Evolutionary conservation across 1,284 basidiomycete species (phyloP).

Genomic region (Pisolithus thermaeus): DNA sequence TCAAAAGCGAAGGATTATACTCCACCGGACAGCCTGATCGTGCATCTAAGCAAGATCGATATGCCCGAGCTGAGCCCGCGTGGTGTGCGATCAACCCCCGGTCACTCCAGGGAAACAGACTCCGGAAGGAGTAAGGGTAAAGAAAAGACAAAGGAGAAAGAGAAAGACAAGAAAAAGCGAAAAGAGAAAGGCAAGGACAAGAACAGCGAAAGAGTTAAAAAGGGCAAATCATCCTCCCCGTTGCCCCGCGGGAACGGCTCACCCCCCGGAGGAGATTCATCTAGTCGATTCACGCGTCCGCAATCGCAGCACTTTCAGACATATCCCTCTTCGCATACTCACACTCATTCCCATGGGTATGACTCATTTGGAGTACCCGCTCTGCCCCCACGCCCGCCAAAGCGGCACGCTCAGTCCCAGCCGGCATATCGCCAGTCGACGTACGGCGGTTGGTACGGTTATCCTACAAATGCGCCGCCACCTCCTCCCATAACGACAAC

Average conservation of each 20-base stretch:
- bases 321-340: conserved; percentile 2
- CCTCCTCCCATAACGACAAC: neutral
- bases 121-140: conserved; percentile 14
- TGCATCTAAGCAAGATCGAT: conserved; percentile 77
- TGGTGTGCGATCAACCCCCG: conserved; percentile 9
- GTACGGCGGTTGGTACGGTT: conserved; percentile 6
- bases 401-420: neutral
- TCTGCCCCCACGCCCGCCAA: conserved; percentile 5
- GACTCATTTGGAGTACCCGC: neutral
- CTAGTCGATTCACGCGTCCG: conserved; percentile 2
- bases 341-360: neutral
- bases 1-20: conserved; percentile 45
- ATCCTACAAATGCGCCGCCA: neutral
- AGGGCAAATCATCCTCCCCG: neutral
- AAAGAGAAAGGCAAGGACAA: neutral
- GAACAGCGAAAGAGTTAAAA: neutral
- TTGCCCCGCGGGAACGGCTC: neutral
- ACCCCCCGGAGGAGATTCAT: neutral
- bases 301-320: conserved; percentile 11
- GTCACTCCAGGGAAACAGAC: conserved; percentile 13
- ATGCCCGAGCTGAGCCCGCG: conserved; percentile 74
- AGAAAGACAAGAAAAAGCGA: conserved; percentile 17
- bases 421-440: conserved; percentile 14
- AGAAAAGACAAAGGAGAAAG: conserved; percentile 24
- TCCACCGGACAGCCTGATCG: conserved; percentile 58